Percentiles rank a stretch among this genome's conserved stretches.
These are phyloP conservation scores for Cnidoscolus chayamansa DNA, from an alignment of 441 rosid genomes.

Conservation along the genomic window DNA sequence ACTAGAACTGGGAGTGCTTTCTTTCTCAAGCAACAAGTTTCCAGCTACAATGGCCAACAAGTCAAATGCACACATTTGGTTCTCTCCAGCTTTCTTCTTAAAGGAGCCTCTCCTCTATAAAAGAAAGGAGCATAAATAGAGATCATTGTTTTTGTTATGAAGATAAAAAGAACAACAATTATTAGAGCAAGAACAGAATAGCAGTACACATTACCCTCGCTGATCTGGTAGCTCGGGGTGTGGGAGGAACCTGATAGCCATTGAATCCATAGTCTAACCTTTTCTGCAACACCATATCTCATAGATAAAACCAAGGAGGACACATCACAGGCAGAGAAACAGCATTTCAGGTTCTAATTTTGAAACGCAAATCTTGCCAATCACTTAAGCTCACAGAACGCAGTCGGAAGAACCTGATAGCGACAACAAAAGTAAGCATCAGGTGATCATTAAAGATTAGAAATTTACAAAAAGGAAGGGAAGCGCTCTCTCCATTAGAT, in stretches of 20 bases:
- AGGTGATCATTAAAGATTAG: not conserved
- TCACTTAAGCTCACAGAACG: constrained; percentile 13
- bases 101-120: constrained; percentile 51
- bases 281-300: constrained; percentile 72
- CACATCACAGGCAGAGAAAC: constrained; percentile 27
- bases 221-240: constrained; percentile 80
- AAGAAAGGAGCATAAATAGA: constrained; percentile 9
- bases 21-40: constrained; percentile 43
- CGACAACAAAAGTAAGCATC: constrained; percentile 7
- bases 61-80: constrained; percentile 58
- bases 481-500: not conserved
- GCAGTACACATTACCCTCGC: constrained; percentile 52
- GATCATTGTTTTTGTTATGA: constrained; percentile 11
- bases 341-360: constrained; percentile 19
- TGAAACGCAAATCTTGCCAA: constrained; percentile 9
- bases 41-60: constrained; percentile 77
- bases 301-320: constrained; percentile 46
- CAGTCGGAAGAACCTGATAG: constrained; percentile 21
- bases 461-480: not conserved
- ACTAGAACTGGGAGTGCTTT: constrained; percentile 28
- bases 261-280: constrained; percentile 72
- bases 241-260: constrained; percentile 65
- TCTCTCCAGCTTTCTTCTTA: constrained; percentile 46
- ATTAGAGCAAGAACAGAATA: not conserved
- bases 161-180: not conserved